Evolutionary conservation across 179 eudicot genomes (phyloP), one percentile per base, ranked within the genome.

Genomic region (Beta corolliflora): DNA sequence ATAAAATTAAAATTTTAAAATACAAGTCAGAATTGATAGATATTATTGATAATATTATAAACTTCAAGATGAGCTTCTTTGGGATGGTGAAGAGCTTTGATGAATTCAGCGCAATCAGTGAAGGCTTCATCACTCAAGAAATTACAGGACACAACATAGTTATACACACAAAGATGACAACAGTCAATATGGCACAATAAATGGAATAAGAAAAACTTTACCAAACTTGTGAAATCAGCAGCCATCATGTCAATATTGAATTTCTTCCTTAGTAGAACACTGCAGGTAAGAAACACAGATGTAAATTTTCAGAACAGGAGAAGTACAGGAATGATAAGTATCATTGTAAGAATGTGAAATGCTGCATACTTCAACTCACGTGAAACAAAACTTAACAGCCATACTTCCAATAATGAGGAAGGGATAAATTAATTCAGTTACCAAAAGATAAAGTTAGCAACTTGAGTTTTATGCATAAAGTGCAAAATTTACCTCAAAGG

Each of bases 241-340:
- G 94, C 98, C 95, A 96, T 96, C 82, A 91, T 74, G 23, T 85
- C 90, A 78, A 92, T 29, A 29, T 89, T 96, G n/a, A 84, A 77
- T 71, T 91, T 96, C 83, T 86, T 94, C 75, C 99, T 89, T 53
- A 94, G 84, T 81, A 96, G 84, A 85, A 96, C 99, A 84, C 99
- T 96, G 90, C 89, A 89, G 46, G 19, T 5, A 72, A 84, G 71
- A 74, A 1, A 69, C 9, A 21, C 52, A 65, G 11, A 29, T 29
- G 31, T 29, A 1, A 29, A 29, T 29, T 29, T 29, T 29, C 31
- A 29, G 31, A 29, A 29, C 31, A 29, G 31, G 31, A 29, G 31
- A 29, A 29, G 31, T 29, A 29, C 29, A 11, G 5, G 31, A 36
- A 36, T 31, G 65, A 44, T 11, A 55, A 14, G 58, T 23, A 46